Conservation (phyloP, 1,284 basidiomycete genomes). For the Ceratobasidium sp. region DNA sequence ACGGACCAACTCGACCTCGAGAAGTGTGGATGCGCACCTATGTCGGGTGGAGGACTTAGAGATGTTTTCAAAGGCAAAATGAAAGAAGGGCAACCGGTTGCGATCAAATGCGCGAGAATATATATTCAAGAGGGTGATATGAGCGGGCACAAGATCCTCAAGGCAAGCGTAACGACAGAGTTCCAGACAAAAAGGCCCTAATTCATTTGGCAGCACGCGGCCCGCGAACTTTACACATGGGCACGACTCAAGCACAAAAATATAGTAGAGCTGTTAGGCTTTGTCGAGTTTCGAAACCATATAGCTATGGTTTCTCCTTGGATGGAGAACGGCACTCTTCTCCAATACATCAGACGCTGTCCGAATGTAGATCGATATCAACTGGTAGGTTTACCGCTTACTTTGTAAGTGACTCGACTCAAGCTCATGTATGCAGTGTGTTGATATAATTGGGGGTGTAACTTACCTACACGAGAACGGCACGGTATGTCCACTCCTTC, state of each 20-base stretch:
- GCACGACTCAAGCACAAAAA: slow-evolving; percentile 10
- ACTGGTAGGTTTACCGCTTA: slow-evolving; percentile 1
- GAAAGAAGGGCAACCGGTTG: background rate
- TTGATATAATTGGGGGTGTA: too few relatives aligned
- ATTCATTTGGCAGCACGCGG: background rate
- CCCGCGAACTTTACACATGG: slow-evolving; percentile 6
- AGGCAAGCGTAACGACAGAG: background rate
- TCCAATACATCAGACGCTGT: background rate
- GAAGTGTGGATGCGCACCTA: background rate
- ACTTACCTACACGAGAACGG: too few relatives aligned
- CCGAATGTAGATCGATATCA: slow-evolving; percentile 10
- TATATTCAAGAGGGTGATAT: background rate
- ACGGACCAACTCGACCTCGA: background rate
- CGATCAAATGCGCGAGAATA: background rate
- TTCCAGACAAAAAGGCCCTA: too few relatives aligned
- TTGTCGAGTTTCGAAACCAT: background rate
- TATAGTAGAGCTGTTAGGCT: background rate
- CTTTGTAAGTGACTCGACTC: too few relatives aligned
- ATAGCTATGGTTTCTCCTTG: slow-evolving; percentile 15
- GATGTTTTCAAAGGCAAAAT: background rate
- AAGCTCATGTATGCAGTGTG: too few relatives aligned
- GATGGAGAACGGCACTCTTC: slow-evolving; percentile 20
- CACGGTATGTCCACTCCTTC: too few relatives aligned
- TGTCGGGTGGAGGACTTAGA: background rate
- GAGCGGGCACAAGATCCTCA: background rate